These are phyloP conservation scores for Kazachstania kunashirensis DNA, from an alignment of 805 yeast species.

Conservation along the genomic window DNA sequence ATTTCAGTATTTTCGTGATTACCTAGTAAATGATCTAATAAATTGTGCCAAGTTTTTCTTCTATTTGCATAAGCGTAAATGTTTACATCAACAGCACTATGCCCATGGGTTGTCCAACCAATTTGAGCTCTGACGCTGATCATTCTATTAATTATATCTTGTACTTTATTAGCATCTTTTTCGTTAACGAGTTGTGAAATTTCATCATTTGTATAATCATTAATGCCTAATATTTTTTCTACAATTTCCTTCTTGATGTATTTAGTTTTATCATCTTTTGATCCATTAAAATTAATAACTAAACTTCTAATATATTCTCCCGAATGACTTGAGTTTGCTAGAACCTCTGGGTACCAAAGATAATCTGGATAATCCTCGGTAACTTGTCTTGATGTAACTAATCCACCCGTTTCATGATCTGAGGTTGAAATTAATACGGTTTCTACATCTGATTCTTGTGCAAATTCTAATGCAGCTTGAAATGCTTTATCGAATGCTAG, in stretches of 20 bases:
- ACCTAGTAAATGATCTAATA: slow-evolving; percentile 50
- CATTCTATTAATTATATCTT: slow-evolving; percentile 53
- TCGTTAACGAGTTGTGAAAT: slow-evolving; percentile 31
- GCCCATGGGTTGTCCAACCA: slow-evolving; percentile 98
- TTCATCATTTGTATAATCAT: slow-evolving; percentile 48
- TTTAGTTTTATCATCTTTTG: slow-evolving; percentile 21
- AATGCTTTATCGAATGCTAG: slow-evolving; percentile 80
- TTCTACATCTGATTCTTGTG: slow-evolving; percentile 58
- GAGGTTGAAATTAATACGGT: slow-evolving; percentile 75
- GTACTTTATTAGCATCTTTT: slow-evolving; percentile 22
- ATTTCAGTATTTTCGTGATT: slow-evolving; percentile 82
- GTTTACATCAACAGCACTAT: slow-evolving; percentile 91
- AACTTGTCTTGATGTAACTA: slow-evolving; percentile 77
- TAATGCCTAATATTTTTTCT: slow-evolving; percentile 56
- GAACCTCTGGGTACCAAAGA: slow-evolving; percentile 74
- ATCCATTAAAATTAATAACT: slow-evolving; percentile 16
- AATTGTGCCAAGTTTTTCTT: slow-evolving; percentile 32
- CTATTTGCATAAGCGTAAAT: slow-evolving; percentile 72
- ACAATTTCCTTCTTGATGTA: slow-evolving; percentile 49
- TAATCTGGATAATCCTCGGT: slow-evolving; percentile 68
- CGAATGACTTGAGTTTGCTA: slow-evolving; percentile 60
- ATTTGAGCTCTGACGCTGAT: slow-evolving; percentile 74
- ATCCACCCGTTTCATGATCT: slow-evolving; percentile 95
- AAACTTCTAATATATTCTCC: slow-evolving; percentile 54
- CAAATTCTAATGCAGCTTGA: slow-evolving; percentile 61